Evolutionary conservation across 495 filamentous ascomycete species (phyloP), one percentile per base, ranked within the genome.

Genomic region (Annulohypoxylon nitens): DNA sequence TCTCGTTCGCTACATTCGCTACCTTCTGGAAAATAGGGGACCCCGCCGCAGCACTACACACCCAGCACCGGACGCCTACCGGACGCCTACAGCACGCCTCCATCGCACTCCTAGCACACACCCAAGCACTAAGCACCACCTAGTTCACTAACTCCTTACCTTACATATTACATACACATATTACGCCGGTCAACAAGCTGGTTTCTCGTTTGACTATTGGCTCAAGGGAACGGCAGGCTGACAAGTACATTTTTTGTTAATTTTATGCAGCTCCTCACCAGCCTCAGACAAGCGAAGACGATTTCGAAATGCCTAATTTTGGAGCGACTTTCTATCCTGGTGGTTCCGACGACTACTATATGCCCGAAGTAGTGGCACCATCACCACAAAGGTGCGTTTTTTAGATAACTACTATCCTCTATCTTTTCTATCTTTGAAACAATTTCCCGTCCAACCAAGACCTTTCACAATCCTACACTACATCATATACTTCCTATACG

Each of bases 261-360:
- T 75, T 82, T 80, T 75, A 81, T 83, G 79, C 81, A 86, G 84
- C 76, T 73, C 39, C 72, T 61, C 76, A 69, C 67, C 80, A 75
- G 72, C 75, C 75, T 68, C 76, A 77, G 64, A 62, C 58, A 63
- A 58, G 58, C 69, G 70, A 83, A 80, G 75, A 86, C 77, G 72
- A 84, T 78, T 70, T 79, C 80, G 79, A 84, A 41, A 85, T 84
- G 81, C 75, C 83, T 69, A 75, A 84, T 69, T 83, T 95, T 75
- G 91, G 91, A 78, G 93, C 95, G 67, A 97, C 95, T 54, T 97
- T 97, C 84, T 91, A 93, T 81, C 95, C 96, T 73, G 93, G 95
- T 78, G 92, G 91, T 43, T 85, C 88, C 69, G 95, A 98, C 85
- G 93, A 97, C 82, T 98, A 93, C 76, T 93, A 92, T 81, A 91